Base-by-base conservation (phyloP, 305 asterid genomes). In the Fraxinus sp. region DNA sequence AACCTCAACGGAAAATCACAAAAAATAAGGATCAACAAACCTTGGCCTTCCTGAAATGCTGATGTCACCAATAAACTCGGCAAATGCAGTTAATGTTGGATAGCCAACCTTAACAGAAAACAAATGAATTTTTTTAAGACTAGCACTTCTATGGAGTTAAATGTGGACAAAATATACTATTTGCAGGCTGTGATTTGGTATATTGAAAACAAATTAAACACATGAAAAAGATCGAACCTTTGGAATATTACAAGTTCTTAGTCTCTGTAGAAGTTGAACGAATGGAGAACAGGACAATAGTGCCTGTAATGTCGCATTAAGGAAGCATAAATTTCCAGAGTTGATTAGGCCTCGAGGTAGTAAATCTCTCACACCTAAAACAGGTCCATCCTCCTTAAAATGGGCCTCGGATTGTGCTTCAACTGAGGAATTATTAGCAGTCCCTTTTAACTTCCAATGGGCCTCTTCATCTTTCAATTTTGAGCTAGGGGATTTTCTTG, bases 251-350 rank as follows among this genome's bases (percentile, higher is more conserved):
- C 75, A 79, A 78, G 78, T 85, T 86, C 89, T 91, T 83, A 93
- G 86, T 79, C 89, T 87, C 83, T 85, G 94, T 83, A 96, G 70
- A 83, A 94, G 91, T 83, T 88, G 91, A 86, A 93, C 94, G 86
- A 96, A 96, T 28, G 97, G 98, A 85, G 93, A 86, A 82, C 99
- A 96, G 76, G 98, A 89, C 86, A 96, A 84, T 64, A 96, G 94
- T 77, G 98, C 98, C 85, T 96, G 99, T 79, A 96, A 83, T 16
- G 98, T 92, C 36, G 98, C 97, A 91, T 94, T 96, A 62, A 94
- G 97, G 88, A 96, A 96, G 86, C 99, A 96, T 86, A 94, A 72
- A 85, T 96, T 96, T 86, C 99, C 99, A 8, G 93, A 84, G 88
- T 96, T 96, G 86, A 91, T 83, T 87, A 96, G 84, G 32, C 99